These are phyloP conservation scores for Sesbania bispinosa DNA, from an alignment of 306 rosid species.

Conservation along the genomic window DNA sequence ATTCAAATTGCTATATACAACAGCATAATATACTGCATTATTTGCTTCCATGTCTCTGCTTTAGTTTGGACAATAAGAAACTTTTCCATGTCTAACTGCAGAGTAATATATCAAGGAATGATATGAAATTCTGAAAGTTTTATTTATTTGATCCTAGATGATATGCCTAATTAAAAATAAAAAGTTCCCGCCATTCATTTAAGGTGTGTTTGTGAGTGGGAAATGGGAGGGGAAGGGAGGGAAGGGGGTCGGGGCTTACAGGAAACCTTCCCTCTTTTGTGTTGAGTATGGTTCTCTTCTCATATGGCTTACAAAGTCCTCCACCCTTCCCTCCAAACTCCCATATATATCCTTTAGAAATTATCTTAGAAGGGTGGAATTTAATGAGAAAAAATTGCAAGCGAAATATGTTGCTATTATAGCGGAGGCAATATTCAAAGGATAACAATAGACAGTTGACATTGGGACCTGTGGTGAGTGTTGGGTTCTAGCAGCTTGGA, in stretches of 20 bases:
- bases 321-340: too few relatives aligned
- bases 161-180: neutral
- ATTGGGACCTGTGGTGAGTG: neutral
- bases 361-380: neutral
- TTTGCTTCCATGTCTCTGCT: conserved; percentile 1
- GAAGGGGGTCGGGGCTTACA: too few relatives aligned
- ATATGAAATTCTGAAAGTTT: neutral
- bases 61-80: neutral
- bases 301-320: too few relatives aligned
- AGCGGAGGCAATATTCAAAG: neutral
- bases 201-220: too few relatives aligned
- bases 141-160: neutral
- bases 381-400: neutral
- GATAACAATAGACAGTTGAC: neutral
- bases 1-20: neutral
- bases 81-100: neutral
- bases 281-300: too few relatives aligned
- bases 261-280: too few relatives aligned
- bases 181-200: neutral
- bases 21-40: neutral
- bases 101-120: neutral
- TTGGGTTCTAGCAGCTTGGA: neutral
- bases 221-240: too few relatives aligned
- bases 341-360: too few relatives aligned
- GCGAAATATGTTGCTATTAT: conserved; percentile 4